phyloP scores from a whole-genome alignment of 108 stramenopile species.

The Schizochytrium sp. region DNA sequence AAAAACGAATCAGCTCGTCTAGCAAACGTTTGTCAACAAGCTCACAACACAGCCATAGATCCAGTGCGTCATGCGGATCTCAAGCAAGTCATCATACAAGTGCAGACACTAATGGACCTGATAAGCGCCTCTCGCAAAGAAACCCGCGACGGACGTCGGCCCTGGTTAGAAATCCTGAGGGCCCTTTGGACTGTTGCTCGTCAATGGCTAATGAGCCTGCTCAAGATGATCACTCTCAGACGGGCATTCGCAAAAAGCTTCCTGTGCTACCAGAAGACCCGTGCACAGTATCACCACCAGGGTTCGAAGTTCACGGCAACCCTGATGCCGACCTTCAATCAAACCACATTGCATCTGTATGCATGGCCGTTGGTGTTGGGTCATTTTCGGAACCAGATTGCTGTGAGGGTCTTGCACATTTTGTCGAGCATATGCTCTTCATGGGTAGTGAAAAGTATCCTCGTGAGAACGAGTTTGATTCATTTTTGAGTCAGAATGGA shows the following conservation, averaged over 20 bases:
- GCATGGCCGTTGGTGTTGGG: slow-evolving; percentile 91
- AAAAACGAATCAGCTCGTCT: too few relatives aligned
- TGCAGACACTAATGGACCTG: too few relatives aligned
- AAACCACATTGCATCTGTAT: slow-evolving; percentile 79
- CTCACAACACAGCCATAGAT: too few relatives aligned
- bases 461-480: slow-evolving; percentile 86
- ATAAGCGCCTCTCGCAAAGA: too few relatives aligned
- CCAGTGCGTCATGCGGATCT: too few relatives aligned
- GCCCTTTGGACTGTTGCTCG: too few relatives aligned
- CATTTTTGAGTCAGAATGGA: slow-evolving; percentile 86
- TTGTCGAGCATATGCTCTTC: slow-evolving; percentile 83
- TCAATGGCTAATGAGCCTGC: too few relatives aligned
- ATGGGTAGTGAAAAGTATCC: slow-evolving; percentile 92
- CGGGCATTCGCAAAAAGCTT: neutral
- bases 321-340: neutral
- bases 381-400: slow-evolving; percentile 87
- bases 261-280: neutral
- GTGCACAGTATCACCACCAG: neutral
- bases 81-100: too few relatives aligned
- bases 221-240: neutral
- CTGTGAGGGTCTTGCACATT: slow-evolving; percentile 90
- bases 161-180: too few relatives aligned
- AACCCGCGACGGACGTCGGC: too few relatives aligned
- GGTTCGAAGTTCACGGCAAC: neutral
- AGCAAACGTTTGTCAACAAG: too few relatives aligned